A percentile compares a stretch with the other conserved stretches of the same genome.
phyloP scores from a whole-genome alignment of 805 yeast species.

The Wickerhamiella sergipiensis region DNA sequence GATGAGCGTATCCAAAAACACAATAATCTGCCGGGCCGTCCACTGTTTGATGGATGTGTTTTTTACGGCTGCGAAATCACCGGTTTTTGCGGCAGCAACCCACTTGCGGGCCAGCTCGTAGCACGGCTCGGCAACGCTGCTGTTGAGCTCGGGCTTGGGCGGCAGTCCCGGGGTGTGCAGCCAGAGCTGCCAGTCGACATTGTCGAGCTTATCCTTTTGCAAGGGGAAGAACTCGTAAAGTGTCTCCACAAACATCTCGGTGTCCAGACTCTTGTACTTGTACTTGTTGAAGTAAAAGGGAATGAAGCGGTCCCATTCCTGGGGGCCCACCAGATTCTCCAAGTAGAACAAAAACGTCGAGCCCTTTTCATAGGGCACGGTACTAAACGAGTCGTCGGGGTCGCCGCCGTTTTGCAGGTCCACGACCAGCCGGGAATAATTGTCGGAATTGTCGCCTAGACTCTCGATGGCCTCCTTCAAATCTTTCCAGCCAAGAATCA shows the following conservation, averaged over 20 bases:
- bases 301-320: constrained; percentile 64
- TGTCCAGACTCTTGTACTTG: constrained; percentile 60
- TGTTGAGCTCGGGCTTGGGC: constrained; percentile 71
- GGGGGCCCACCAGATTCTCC: constrained; percentile 49
- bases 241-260: constrained; percentile 66
- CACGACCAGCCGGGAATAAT: constrained; percentile 40
- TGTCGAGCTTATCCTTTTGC: constrained; percentile 37
- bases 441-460: constrained; percentile 32
- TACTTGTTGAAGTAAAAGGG: constrained; percentile 61
- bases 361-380: constrained; percentile 88
- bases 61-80: constrained; percentile 27
- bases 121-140: constrained; percentile 63
- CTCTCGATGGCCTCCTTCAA: constrained; percentile 43
- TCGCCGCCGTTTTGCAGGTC: constrained; percentile 52
- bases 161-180: constrained; percentile 75
- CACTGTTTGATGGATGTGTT: constrained; percentile 41
- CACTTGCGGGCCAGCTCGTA: constrained; percentile 52
- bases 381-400: constrained; percentile 81
- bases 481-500: constrained; percentile 82
- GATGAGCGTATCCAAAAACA: constrained; percentile 58
- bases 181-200: constrained; percentile 81
- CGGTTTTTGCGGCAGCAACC: constrained; percentile 29
- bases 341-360: constrained; percentile 62
- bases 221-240: constrained; percentile 47
- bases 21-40: constrained; percentile 63